Base-by-base conservation (phyloP, 495 filamentous ascomycete genomes). In the Aspergillus taichungensis region DNA sequence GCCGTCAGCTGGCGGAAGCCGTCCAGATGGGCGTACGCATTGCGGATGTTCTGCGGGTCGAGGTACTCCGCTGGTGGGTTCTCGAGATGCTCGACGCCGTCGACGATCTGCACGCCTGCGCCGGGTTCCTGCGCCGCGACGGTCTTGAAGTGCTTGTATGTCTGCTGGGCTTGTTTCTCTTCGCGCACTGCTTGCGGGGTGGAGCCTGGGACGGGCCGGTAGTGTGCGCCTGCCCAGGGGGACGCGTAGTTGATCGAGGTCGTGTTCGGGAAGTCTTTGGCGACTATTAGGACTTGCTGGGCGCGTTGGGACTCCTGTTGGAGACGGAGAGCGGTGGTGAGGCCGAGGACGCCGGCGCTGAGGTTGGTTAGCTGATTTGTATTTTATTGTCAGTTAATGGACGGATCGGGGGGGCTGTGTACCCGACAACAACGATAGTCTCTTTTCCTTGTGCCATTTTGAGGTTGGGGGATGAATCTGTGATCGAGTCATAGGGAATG, bases 151-250 rank as follows among this genome's bases (percentile, higher is more conserved):
- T 67, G 66, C 3, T 61, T 40, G 52, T 69, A 82, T 10, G 80
- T 82, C 6, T 54, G 55, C 6, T 68, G 57, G 2, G 78, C 69
- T 57, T 78, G 64, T 39, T 50, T 55, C 39, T 75, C 72, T 49
- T 80, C 76, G 24, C 62, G 64, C 4, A 57, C 36, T n/a, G 56
- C 45, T 37, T 71, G 68, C 6, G 62, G 49, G 0, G 64, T 60
- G 1, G 60, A 52, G 2, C 73, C 73, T 0, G 76, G 74, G 3
- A 80, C 63, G 9, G 72, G 74, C 3, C 78, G 72, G 62, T 79
- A 77, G 54, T 78, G 78, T 6, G 76, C 79, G 45, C 79, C 79
- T n/a, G 70, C 80, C 80, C 79, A 83, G 7, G 77, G 73, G 5
- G 79, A 81, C 42, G 79, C 73, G 62, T 75, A 83, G 68, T 83